Evolutionary conservation across 768 basidiomycete genomes (phyloP), one percentile per base, ranked within the genome.

Genomic region (Hypholoma fasciculare): DNA sequence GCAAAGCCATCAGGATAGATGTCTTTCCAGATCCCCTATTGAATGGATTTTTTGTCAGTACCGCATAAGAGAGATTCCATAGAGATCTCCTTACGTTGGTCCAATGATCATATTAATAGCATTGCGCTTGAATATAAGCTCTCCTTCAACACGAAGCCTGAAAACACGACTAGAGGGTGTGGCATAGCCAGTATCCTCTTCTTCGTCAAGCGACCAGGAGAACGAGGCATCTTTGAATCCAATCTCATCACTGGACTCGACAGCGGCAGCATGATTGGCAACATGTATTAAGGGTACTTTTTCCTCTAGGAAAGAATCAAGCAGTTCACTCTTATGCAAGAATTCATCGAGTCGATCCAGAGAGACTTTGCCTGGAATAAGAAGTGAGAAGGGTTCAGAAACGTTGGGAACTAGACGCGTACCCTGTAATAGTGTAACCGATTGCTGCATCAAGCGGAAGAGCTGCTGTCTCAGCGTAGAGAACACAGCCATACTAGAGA

Each of bases 401-500:
- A 23, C 20, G 23, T 19, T 20, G 14, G 13, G 6, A 44, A 17
- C 16, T 16, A 11, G 17, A 43, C 17, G 12, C 69, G 82, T 82
- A 57, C 79, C 84, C 67, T 73, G 67, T 2, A 67, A 58, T 3
- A 60, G 14, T 1, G 30, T 50, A 1, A 68, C 69, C 19, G 73
- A 57, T 17, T 64, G 62, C 55, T 67, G 70, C 16, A 74, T 69
- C 0, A 71, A 65, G 64, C 72, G 77, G 68, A 74, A 71, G 43
- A 87, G 69, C 54, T 84, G 82, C 6, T 75, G 74, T 38, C 84
- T 78, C 39, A 92, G 69, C 57, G 85, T 74, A 52, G 85, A 81
- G 65, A 92, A 91, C 19, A 89, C 85, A 50, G 79, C 68, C 74
- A 85, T 80, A 54, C 80, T 82, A 9, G 80, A 79, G 66, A 82